Base-by-base conservation (phyloP, 352 stramenopile species). In the Pythium rishiriense region DNA sequence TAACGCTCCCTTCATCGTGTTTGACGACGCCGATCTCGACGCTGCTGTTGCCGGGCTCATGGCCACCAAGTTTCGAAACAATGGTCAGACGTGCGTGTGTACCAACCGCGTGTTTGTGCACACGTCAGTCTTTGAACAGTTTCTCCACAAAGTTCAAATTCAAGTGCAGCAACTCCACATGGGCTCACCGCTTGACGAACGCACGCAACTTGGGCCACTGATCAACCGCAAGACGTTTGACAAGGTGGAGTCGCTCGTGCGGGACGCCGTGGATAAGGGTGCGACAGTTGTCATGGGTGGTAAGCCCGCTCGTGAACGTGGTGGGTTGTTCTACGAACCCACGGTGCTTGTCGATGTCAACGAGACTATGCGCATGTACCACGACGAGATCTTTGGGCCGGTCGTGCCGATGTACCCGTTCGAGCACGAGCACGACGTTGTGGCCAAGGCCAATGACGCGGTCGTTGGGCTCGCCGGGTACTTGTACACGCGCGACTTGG, bases 341-440 rank as follows among this genome's bases (percentile, higher is more conserved):
- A 99, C 97, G 0, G 85, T 99, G 47, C 68, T 99, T 7, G 83
- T 79, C n/a, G 76, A 93, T 48, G 78, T 96, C 8, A 73, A 91
- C 29, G 74, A 87, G n/a, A 70, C 81, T 11, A 98, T 99, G 85
- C 78, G 74, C 24, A 74, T 97, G n/a, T 94, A 96, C 78, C 80
- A 75, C 52, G 77, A 98, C 62, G 97, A 99, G 81, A 98, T 93
- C 31, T 99, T 99, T 76, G 97, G 96, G 3, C 97, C 97, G 1
- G 81, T 99, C 29, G 88, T 97, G 14, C 80, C 94, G 26, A 75
- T 99, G 24, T 91, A 88, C 48, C 81, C 80, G 26, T 99, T 99
- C 72, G 74, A 89, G n/a, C 96, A 73, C 2, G 97, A 99, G 64
- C 89, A 97, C 15, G 94, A 99, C 71, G 97, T 96, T 21, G 66